phyloP scores from a whole-genome alignment of 1,139 yeast genomes.

The Saccharomyces hybrid region DNA sequence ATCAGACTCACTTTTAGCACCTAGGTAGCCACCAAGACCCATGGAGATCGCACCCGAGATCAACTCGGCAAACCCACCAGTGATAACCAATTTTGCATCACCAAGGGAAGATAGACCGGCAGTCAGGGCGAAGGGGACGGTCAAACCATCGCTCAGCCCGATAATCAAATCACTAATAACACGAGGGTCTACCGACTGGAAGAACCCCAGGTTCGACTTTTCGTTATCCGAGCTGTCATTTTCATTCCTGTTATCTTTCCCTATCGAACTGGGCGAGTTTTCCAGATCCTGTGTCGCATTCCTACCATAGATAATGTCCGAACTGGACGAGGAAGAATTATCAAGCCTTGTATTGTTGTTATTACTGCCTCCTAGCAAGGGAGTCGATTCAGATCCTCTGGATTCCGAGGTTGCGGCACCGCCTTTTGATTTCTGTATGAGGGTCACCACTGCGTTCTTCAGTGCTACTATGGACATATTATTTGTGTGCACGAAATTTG shows the following conservation, averaged over 20 bases:
- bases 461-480: constrained; percentile 32
- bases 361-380: background rate
- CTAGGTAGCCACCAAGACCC: constrained; percentile 80
- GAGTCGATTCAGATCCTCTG: constrained; percentile 16
- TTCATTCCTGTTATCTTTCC: background rate
- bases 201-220: constrained; percentile 6
- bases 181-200: constrained; percentile 44
- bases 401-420: constrained; percentile 3
- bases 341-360: constrained; percentile 3
- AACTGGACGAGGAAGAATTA: constrained; percentile 8
- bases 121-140: constrained; percentile 78
- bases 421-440: constrained; percentile 9
- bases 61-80: constrained; percentile 81
- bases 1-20: constrained; percentile 72
- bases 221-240: constrained; percentile 8
- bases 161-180: constrained; percentile 75
- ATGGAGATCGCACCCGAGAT: constrained; percentile 78
- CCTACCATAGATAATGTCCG: constrained; percentile 8
- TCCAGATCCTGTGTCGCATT: constrained; percentile 5
- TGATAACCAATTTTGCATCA: constrained; percentile 63
- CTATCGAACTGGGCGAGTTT: background rate
- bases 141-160: constrained; percentile 72
- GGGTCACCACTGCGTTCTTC: constrained; percentile 29
- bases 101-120: constrained; percentile 77
- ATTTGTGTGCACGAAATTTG: background rate